These are phyloP conservation scores for Kurtzmaniella fragi DNA, from an alignment of 805 yeast genomes.

Conservation along the genomic window DNA sequence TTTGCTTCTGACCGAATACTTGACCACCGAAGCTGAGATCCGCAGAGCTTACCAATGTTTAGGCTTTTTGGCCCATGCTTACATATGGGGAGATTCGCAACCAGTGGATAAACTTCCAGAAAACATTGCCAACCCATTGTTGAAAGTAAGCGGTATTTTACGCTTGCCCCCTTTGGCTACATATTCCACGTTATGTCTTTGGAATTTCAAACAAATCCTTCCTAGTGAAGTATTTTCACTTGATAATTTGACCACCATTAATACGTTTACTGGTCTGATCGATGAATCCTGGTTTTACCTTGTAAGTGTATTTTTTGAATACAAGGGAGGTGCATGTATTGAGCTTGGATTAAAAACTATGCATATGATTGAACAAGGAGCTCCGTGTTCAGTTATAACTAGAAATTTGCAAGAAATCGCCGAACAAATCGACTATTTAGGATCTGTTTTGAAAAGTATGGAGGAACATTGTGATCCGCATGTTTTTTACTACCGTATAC, in stretches of 20 bases:
- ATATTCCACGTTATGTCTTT: constrained; percentile 79
- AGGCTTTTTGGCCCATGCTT: constrained; percentile 81
- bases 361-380: not conserved
- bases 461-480: constrained; percentile 95
- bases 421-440: constrained; percentile 67
- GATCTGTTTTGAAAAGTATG: constrained; percentile 71
- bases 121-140: constrained; percentile 66
- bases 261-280: constrained; percentile 82
- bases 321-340: constrained; percentile 70
- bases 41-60: constrained; percentile 79
- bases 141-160: constrained; percentile 51
- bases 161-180: constrained; percentile 85
- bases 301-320: constrained; percentile 82
- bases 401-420: constrained; percentile 56
- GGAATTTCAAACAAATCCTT: constrained; percentile 74
- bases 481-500: constrained; percentile 74
- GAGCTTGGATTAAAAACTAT: constrained; percentile 65
- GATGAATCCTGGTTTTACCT: constrained; percentile 95
- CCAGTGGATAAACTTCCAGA: constrained; percentile 63
- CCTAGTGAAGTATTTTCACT: constrained; percentile 41
- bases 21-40: constrained; percentile 45
- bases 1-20: constrained; percentile 42
- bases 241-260: constrained; percentile 69
- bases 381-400: constrained; percentile 33
- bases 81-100: constrained; percentile 74